Base-by-base conservation (phyloP, 331 rosid genomes). In the Saraca asoca region DNA sequence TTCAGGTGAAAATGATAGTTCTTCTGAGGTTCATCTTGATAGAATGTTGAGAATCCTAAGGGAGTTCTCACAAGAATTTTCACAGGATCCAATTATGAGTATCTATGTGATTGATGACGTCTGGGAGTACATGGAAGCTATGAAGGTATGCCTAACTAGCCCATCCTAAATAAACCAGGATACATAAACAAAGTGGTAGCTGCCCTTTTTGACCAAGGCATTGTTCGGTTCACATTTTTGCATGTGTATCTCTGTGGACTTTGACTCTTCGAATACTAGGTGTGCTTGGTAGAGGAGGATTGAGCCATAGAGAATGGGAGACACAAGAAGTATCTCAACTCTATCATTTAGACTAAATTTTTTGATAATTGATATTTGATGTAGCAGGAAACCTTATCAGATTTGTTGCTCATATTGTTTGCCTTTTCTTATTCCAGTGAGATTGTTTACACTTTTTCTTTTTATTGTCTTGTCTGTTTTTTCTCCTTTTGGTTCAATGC, bases 81-180 rank as follows among this genome's bases (percentile, higher is more conserved):
- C 98, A 35, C 85, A 87, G 16, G 95, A 93, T 81, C 95, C 88
- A 57, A 87, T 90, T 71, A 76, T 93, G 77, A 89, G 94, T 68
- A 75, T 79, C 69, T 93, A 93, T 59, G 98, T 93, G 71, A 90
- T 93, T 58, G 98, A 93, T 73, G 98, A 87, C 73, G 96, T 93
- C 46, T 93, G 98, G 98, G 98, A 93, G 62, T 89, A 89, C 85
- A 93, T 93, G 98, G 73, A 82, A 66, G 95, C 96, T 41, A 89
- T 85, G 76, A 93, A 93, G 98, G 98, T 93, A 58, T 66, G 74
- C 62, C 51, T 42, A 34, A 29, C 53, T 38, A 48, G 58, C 29
- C 45, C 29, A 7, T 72, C 71, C 20, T 35, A 37, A 58, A 38
- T 19, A 48, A 49, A 42, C 48, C 31, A 43, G 35, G 57, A 24